Evolutionary conservation across 495 filamentous ascomycete species (phyloP).

Genomic region (Bryoglossum gracile): DNA sequence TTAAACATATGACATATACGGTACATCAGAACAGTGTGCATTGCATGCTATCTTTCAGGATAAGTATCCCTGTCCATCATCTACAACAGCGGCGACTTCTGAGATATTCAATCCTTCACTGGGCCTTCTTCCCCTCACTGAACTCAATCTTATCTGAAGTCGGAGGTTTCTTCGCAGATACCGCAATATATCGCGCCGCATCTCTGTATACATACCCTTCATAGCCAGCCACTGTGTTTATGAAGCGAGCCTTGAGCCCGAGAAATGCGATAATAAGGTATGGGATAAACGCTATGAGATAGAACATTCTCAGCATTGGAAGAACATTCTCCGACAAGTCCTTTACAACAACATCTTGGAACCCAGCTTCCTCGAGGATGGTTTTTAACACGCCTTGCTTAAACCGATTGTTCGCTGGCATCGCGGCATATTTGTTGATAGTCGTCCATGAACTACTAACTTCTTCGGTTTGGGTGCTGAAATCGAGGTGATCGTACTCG

Average conservation of each 20-base stretch:
- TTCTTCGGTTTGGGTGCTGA: slow-evolving; percentile 25
- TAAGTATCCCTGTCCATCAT: too few relatives aligned
- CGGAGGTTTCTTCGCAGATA: slow-evolving; percentile 33
- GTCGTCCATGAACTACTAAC: slow-evolving; percentile 31
- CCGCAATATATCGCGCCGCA: slow-evolving; percentile 32
- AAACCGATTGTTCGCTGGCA: slow-evolving; percentile 38
- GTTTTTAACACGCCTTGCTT: slow-evolving; percentile 26
- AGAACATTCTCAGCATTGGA: slow-evolving; percentile 47
- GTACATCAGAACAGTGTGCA: too few relatives aligned
- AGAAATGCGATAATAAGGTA: slow-evolving; percentile 42
- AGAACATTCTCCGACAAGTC: slow-evolving; percentile 43
- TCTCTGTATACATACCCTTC: slow-evolving; percentile 30
- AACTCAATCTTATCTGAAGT: too few relatives aligned
- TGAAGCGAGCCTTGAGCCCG: slow-evolving; percentile 36
- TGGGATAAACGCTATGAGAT: slow-evolving; percentile 42
- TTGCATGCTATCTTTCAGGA: too few relatives aligned
- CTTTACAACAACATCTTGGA: slow-evolving; percentile 38
- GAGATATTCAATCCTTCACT: too few relatives aligned
- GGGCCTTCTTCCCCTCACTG: too few relatives aligned
- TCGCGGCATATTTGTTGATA: slow-evolving; percentile 39
- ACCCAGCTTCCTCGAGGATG: slow-evolving; percentile 43
- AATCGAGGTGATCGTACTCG: slow-evolving; percentile 44
- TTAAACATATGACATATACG: too few relatives aligned
- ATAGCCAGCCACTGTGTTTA: slow-evolving; percentile 42
- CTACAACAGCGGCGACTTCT: too few relatives aligned